Base-by-base conservation (phyloP, 2,329 filamentous ascomycete species). In the Fusarium proliferatum region DNA sequence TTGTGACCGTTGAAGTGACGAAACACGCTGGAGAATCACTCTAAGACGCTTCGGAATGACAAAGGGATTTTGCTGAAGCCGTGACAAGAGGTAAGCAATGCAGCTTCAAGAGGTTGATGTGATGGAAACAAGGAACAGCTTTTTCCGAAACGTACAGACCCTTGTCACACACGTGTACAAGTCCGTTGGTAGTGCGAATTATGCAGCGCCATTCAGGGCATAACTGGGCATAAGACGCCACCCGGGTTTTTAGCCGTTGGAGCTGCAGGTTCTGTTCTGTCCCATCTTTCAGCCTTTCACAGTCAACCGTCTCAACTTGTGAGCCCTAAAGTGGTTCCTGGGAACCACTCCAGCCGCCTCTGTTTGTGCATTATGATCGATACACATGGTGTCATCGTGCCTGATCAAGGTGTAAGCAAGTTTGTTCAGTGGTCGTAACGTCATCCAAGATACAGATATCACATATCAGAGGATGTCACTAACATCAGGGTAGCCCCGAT, bases 131-230 rank as follows among this genome's bases (percentile, higher is more conserved):
- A 61, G 63, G 62, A 73, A 66, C 33, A 64, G 51, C 61, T 48
- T 68, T 58, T 69, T 71, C 62, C 72, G 76, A 77, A 75, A 77
- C 74, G 51, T 66, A 34, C 45, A 38, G 53, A 66, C 65, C 75
- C 70, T 70, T 73, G 71, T 62, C 57, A 60, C 68, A 77, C 73
- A 76, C 76, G 72, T 77, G 73, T 77, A 65, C 69, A 69, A 52
- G 61, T 55, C 69, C 28, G 62, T 61, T 62, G 46, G 39, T 63
- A 63, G 63, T 63, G 62, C 62, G 36, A 64, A 45, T 72, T 73
- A 65, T 73, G 71, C 70, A 69, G 42, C 55, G 41, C 67, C 71
- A 61, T 63, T 46, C 52, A 71, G 61, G 69, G 68, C 69, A 72
- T 72, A 72, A 72, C 49, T 72, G 53, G 69, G 55, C 69, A 72